Conservation (phyloP, 2,329 filamentous ascomycete genomes). For the Phialophora tarda region DNA sequence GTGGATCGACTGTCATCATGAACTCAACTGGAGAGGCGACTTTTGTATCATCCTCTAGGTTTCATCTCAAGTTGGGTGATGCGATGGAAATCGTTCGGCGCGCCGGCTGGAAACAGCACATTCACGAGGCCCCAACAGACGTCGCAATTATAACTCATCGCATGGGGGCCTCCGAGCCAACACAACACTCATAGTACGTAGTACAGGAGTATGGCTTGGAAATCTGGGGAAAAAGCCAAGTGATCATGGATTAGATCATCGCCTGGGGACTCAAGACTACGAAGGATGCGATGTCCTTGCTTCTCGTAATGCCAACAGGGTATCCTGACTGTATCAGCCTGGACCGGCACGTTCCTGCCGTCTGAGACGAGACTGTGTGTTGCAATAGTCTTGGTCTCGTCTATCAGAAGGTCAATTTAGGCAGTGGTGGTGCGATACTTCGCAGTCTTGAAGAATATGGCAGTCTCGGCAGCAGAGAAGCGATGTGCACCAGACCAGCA, state of each 20-base stretch:
- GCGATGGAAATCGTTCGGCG: too few relatives aligned
- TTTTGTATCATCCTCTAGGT: too few relatives aligned
- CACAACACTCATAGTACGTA: background rate
- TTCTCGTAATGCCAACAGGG: conserved; percentile 10
- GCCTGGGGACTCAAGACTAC: background rate
- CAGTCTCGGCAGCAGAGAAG: conserved; percentile 4
- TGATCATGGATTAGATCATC: background rate
- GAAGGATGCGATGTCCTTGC: background rate
- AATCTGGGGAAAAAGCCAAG: background rate
- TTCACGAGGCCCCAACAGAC: background rate
- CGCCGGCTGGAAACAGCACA: too few relatives aligned
- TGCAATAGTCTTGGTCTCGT: background rate
- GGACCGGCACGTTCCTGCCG: background rate
- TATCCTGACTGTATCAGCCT: background rate
- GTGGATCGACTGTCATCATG: background rate
- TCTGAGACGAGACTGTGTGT: background rate
- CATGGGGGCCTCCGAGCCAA: background rate
- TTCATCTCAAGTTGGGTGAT: background rate
- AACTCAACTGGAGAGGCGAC: background rate
- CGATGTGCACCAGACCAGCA: background rate
- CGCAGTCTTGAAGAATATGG: background rate
- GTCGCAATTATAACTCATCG: background rate
- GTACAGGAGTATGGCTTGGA: background rate
- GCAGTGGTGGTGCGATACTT: conserved; percentile 1
- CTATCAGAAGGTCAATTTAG: background rate